A percentile compares a stretch with the other conserved stretches of the same genome.
Conservation (phyloP, 306 rosid genomes). For the Acacia melanoxylon region DNA sequence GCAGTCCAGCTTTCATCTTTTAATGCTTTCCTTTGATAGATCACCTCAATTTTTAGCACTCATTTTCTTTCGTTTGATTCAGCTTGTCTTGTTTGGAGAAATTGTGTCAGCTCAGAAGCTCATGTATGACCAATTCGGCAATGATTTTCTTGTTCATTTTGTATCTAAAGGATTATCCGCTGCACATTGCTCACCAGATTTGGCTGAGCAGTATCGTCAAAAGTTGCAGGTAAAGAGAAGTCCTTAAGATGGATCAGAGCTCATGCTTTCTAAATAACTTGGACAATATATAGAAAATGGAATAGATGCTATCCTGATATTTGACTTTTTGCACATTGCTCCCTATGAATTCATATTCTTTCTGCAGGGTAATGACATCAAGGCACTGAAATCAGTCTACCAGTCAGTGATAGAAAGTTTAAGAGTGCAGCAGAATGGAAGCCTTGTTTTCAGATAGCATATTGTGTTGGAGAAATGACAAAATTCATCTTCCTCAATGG, state of each 20-base stretch:
- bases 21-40: constrained; percentile 14
- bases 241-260: background rate
- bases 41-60: constrained; percentile 2
- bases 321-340: background rate
- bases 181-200: constrained; percentile 79
- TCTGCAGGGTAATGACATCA: constrained; percentile 79
- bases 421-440: constrained; percentile 41
- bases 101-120: constrained; percentile 95
- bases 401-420: constrained; percentile 78
- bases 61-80: constrained; percentile 25
- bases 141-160: constrained; percentile 53
- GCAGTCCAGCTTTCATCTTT: constrained; percentile 12
- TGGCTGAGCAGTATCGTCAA: constrained; percentile 84
- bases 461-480: constrained; percentile 18
- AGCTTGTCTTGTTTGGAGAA: constrained; percentile 93
- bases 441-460: constrained; percentile 80
- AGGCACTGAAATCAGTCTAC: constrained; percentile 76
- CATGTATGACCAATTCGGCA: constrained; percentile 90
- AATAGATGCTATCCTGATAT: background rate
- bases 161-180: constrained; percentile 50
- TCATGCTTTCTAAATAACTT: background rate
- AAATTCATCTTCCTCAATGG: constrained; percentile 25
- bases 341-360: background rate
- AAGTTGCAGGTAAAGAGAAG: constrained; percentile 68
- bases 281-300: background rate